Evolutionary conservation across 169 alveolate genomes (phyloP), one percentile per base, ranked within the genome.

Genomic region (Eimeria zaria): DNA sequence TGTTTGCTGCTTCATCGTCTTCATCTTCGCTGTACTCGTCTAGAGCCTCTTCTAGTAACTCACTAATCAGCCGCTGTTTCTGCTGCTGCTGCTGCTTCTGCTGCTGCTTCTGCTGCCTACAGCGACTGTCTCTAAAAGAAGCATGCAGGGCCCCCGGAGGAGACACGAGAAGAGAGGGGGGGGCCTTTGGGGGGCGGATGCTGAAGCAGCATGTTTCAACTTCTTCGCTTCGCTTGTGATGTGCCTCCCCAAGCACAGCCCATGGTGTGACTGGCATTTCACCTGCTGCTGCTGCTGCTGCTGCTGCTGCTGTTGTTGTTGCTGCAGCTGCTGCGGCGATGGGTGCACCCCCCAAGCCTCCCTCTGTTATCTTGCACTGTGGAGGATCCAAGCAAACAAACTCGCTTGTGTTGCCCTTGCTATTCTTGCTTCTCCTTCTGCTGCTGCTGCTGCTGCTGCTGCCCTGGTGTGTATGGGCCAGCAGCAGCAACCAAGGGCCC

Each of bases 21-120:
- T 60, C 76, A 22, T 85, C 93, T n/a, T 85, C 93, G 36, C 60
- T 55, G 64, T 22, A 55, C 33, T 85, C 93, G 24, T 85, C 80
- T 48, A 85, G 93, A 85, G 80, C 80, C 81, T 85, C 93, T 62
- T 60, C 60, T 4, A 85, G 81, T 41, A 85, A 27, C 78, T 85
- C 58, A 44, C 80, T 85, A 39, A 85, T 30, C 60, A 33, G 93
- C 14, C 64, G 91, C 76, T 83, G 91, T 76, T 83, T 74, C 80
- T 55, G 93, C 76, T 84, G 71, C 92, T 84, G 92, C 89, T 44
- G 89, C n/a, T n/a, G n/a, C n/a, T n/a, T n/a, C 36, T 60, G 80
- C 71, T 81, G 90, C 73, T 53, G 64, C 64, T 36, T 41, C 87
- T 22, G 87, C 90, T 81, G 90, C 24, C 71, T 51, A 71, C 27